These are phyloP conservation scores for Avena insularis DNA, from an alignment of 176 grass and related monocot genomes.

Conservation along the genomic window DNA sequence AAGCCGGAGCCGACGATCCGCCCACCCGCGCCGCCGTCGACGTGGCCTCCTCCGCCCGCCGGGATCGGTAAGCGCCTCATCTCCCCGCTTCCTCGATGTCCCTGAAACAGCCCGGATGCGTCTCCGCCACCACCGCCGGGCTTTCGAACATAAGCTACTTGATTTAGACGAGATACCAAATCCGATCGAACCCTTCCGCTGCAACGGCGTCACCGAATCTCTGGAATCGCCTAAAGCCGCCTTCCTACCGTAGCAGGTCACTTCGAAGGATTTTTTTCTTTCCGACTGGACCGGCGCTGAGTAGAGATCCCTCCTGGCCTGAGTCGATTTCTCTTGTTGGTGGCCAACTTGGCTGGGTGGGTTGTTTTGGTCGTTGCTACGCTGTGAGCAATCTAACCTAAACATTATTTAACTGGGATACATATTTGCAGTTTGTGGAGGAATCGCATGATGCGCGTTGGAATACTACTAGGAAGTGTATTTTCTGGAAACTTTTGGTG, in stretches of 20 bases:
- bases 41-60: neutral
- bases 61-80: constrained; percentile 16
- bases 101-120: neutral
- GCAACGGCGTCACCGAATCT: neutral
- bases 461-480: neutral
- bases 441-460: neutral
- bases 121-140: neutral
- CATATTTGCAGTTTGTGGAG: neutral
- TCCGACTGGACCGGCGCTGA: neutral
- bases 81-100: neutral
- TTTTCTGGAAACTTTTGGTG: neutral
- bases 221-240: neutral
- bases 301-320: neutral
- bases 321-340: neutral
- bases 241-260: neutral
- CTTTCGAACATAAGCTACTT: neutral
- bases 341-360: neutral
- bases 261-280: neutral
- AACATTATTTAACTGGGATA: neutral
- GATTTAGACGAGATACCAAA: constrained; percentile 21
- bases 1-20: constrained; percentile 19
- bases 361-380: neutral
- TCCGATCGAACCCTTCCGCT: neutral
- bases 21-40: neutral
- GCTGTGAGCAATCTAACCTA: neutral